Percentiles rank a stretch among this genome's conserved stretches.
phyloP scores from a whole-genome alignment of 805 yeast species.

The Hemisphaericaspora nanyangensis region DNA sequence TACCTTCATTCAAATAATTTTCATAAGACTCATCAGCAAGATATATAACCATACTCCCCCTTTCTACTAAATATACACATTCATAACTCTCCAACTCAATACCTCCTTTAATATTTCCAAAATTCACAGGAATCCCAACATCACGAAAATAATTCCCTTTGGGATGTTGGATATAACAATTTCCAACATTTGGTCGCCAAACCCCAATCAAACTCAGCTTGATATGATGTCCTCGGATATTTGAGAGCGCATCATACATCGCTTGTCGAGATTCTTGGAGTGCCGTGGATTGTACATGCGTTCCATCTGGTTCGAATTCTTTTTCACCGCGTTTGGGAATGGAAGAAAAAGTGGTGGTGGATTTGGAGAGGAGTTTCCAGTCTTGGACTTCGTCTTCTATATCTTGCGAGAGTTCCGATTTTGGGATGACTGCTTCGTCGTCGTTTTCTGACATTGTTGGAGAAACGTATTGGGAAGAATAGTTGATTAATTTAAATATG shows the following conservation, averaged over 20 bases:
- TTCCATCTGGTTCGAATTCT: constrained; percentile 82
- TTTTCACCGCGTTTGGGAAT: constrained; percentile 79
- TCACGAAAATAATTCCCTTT: constrained; percentile 72
- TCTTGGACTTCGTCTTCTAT: constrained; percentile 31
- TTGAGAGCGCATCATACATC: constrained; percentile 66
- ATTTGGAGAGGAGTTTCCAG: constrained; percentile 22
- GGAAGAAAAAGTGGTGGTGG: neutral
- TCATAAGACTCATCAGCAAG: constrained; percentile 18
- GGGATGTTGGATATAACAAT: constrained; percentile 39
- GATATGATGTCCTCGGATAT: constrained; percentile 43
- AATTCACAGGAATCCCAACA: constrained; percentile 53
- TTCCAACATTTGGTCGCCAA: constrained; percentile 29
- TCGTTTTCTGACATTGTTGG: no score
- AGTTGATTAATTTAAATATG: no score
- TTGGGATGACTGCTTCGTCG: neutral
- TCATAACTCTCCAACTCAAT: constrained; percentile 64
- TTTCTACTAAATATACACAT: constrained; percentile 69
- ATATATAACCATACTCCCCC: constrained; percentile 53
- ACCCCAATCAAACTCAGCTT: constrained; percentile 53
- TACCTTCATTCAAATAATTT: constrained; percentile 17
- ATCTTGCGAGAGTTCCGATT: constrained; percentile 1
- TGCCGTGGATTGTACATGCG: constrained; percentile 44
- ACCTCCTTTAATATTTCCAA: constrained; percentile 20
- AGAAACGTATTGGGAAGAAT: no score
- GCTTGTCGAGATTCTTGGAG: constrained; percentile 56